These are phyloP conservation scores for Fagopyrum homotropicum DNA, from an alignment of 148 eudicot genomes.

Conservation along the genomic window DNA sequence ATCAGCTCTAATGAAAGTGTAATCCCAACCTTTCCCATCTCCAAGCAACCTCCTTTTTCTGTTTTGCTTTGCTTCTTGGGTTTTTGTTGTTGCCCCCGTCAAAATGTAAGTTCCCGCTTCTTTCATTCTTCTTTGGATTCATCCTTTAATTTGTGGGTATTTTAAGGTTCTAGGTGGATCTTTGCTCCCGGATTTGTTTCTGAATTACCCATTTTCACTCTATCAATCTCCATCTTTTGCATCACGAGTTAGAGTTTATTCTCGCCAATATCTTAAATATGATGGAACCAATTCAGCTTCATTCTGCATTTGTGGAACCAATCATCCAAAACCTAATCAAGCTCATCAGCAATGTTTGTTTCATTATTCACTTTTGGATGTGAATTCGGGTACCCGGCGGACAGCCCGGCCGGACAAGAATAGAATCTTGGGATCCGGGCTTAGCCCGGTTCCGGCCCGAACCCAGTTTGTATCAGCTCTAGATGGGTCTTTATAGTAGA, in stretches of 20 bases:
- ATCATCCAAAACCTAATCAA: constrained; percentile 76
- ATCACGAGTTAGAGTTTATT: neutral
- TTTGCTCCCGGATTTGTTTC: neutral
- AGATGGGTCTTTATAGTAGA: too few species aligned
- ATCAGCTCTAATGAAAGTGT: neutral
- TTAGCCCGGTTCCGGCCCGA: too few species aligned
- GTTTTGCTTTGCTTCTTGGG: neutral
- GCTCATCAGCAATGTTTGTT: constrained; percentile 81
- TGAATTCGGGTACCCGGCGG: too few species aligned
- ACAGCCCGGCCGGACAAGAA: too few species aligned
- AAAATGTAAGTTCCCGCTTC: neutral
- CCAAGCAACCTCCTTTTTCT: neutral
- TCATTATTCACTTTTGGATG: constrained; percentile 12
- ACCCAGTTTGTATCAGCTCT: too few species aligned
- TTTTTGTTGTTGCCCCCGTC: neutral
- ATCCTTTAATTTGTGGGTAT: neutral
- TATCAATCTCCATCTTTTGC: neutral
- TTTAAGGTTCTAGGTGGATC: constrained; percentile 2
- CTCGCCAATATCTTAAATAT: neutral
- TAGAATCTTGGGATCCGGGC: too few species aligned
- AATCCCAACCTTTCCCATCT: constrained; percentile 2
- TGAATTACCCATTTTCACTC: constrained; percentile 10
- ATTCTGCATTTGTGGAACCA: constrained; percentile 37
- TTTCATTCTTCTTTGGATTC: too few species aligned
- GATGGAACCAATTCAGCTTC: constrained; percentile 1